Conservation (phyloP, 1,139 yeast genomes). For the Suhomyces choctaworum region DNA sequence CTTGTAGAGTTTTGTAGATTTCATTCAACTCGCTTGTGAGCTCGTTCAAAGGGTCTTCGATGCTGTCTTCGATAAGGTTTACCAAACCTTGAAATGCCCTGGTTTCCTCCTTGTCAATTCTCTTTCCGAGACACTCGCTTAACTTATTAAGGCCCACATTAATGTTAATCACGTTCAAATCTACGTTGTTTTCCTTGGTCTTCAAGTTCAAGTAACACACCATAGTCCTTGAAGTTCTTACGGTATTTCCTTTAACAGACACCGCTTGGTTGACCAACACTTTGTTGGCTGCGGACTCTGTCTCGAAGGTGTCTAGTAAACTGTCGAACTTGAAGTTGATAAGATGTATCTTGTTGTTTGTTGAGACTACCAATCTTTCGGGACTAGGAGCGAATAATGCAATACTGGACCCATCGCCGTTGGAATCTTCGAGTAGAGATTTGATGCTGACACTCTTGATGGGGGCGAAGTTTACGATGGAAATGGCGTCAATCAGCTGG, state of each 20-base stretch:
- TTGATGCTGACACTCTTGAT: slow-evolving; percentile 24
- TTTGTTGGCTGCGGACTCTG: slow-evolving; percentile 21
- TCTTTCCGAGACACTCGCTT: slow-evolving; percentile 71
- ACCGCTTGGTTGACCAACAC: slow-evolving; percentile 37
- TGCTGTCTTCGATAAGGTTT: slow-evolving; percentile 21
- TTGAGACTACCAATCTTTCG: slow-evolving; percentile 47
- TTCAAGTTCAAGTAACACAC: slow-evolving; percentile 46
- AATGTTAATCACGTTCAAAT: slow-evolving; percentile 50
- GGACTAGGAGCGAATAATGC: slow-evolving; percentile 41
- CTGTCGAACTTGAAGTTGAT: slow-evolving; percentile 48
- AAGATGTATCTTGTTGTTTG: slow-evolving; percentile 39
- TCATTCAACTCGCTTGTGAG: slow-evolving; percentile 25
- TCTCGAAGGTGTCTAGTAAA: slow-evolving; percentile 37
- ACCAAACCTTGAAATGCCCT: slow-evolving; percentile 18
- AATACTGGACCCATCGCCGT: slow-evolving; percentile 12
- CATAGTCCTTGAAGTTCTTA: slow-evolving; percentile 41
- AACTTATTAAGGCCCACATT: slow-evolving; percentile 72
- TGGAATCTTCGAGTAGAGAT: slow-evolving; percentile 18
- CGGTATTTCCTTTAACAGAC: slow-evolving; percentile 44
- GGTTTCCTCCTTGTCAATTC: slow-evolving; percentile 31
- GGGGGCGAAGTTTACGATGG: slow-evolving; percentile 26
- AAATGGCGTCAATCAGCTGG: slow-evolving; percentile 21
- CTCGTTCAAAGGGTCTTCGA: slow-evolving; percentile 21
- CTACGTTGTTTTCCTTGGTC: slow-evolving; percentile 43
- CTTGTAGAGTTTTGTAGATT: slow-evolving; percentile 25